phyloP scores from a whole-genome alignment of 176 grass and related monocot genomes.

The Eremochloa ophiuroides region DNA sequence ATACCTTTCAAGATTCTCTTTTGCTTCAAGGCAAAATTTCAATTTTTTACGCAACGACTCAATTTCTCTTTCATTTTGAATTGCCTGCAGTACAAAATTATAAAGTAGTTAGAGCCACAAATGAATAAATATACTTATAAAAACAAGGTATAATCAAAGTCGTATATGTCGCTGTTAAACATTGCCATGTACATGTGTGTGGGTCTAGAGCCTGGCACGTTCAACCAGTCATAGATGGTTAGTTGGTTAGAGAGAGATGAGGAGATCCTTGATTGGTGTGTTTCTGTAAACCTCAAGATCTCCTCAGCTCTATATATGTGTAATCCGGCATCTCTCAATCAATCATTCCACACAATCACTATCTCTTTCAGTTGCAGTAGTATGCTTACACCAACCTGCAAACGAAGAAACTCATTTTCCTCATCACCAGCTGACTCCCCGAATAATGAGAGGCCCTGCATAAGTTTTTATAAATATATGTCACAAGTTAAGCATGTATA shows the following conservation, averaged over 20 bases:
- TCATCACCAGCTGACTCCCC: constrained; percentile 67
- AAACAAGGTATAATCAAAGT: background rate
- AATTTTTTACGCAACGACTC: constrained; percentile 87
- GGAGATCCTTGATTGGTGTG: too few species aligned
- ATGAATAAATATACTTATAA: constrained; percentile 11
- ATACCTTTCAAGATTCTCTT: constrained; percentile 89
- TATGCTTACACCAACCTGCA: constrained; percentile 57
- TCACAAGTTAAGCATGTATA: background rate
- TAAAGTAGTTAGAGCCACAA: constrained; percentile 17
- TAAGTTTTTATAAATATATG: background rate
- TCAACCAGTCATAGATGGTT: too few species aligned
- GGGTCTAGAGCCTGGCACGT: too few species aligned
- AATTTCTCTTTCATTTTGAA: constrained; percentile 91
- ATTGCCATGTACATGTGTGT: too few species aligned
- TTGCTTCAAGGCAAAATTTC: constrained; percentile 58
- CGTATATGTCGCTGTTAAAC: background rate
- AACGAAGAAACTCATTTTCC: constrained; percentile 87
- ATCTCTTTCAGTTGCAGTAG: too few species aligned
- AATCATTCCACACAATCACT: too few species aligned
- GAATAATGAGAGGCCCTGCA: constrained; percentile 63
- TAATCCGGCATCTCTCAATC: too few species aligned
- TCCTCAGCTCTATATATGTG: too few species aligned
- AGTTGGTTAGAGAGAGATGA: too few species aligned
- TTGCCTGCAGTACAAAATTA: constrained; percentile 53
- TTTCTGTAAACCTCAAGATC: too few species aligned